Conservation (phyloP, 106 monocot genomes). For the Cymbidium sinense region DNA sequence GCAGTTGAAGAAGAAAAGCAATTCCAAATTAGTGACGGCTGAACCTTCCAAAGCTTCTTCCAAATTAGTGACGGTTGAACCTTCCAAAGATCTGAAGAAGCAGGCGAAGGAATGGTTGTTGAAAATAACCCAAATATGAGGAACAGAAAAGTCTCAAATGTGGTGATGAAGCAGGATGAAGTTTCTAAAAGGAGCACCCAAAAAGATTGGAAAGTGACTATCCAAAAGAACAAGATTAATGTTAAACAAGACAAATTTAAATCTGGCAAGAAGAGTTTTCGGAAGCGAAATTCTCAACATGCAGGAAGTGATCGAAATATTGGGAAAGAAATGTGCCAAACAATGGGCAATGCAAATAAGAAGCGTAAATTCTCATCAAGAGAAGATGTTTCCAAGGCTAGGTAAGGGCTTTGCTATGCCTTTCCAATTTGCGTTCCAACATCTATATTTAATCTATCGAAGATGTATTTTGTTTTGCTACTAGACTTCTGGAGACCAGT, state of each 20-base stretch:
- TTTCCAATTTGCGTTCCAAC: neutral
- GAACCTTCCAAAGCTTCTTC: conserved; percentile 19
- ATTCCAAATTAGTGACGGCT: conserved; percentile 25
- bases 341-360: conserved; percentile 9
- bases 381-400: conserved; percentile 29
- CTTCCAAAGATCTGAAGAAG: neutral
- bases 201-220: neutral
- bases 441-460: neutral
- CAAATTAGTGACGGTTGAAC: too few species aligned
- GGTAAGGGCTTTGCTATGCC: conserved; percentile 13
- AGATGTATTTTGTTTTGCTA: too few species aligned
- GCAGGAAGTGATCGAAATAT: neutral
- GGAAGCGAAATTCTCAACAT: conserved; percentile 9
- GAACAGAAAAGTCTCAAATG: neutral
- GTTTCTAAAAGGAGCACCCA: neutral
- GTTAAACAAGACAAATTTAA: conserved; percentile 5
- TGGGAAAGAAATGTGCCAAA: neutral
- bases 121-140: neutral
- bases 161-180: neutral
- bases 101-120: neutral
- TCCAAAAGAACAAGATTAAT: neutral
- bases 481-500: too few species aligned
- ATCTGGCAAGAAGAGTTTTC: neutral
- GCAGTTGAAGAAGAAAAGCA: conserved; percentile 93
- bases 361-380: conserved; percentile 38